Percentiles rank a stretch among this genome's conserved stretches.
Conservation (phyloP, 805 yeast species). For the Lipomyces chichibuensis region DNA sequence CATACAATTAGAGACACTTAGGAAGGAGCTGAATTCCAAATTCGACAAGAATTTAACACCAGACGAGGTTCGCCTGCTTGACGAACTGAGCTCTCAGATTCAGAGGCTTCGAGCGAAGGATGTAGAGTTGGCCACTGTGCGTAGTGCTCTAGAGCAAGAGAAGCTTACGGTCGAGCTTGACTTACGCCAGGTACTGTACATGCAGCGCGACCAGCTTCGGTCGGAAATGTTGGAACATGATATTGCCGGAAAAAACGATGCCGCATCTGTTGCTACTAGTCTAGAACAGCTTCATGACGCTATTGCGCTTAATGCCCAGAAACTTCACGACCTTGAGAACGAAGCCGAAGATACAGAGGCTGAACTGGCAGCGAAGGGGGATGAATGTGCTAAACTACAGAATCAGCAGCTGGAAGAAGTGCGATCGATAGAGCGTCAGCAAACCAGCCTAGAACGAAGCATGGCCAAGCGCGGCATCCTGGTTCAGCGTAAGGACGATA, state of each 20-base stretch:
- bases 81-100: conserved; percentile 41
- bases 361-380: conserved; percentile 45
- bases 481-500: conserved; percentile 65
- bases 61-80: conserved; percentile 54
- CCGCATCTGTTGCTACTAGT: conserved; percentile 39
- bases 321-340: conserved; percentile 40
- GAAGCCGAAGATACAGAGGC: conserved; percentile 32
- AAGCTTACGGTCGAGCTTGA: conserved; percentile 57
- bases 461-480: conserved; percentile 65
- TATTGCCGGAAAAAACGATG: conserved; percentile 35
- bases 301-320: conserved; percentile 40
- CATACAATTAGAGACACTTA: conserved; percentile 51
- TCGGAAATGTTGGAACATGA: conserved; percentile 34
- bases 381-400: conserved; percentile 54
- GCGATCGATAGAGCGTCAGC: conserved; percentile 60
- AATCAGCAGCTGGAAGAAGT: conserved; percentile 59
- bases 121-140: conserved; percentile 47
- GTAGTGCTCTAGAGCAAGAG: conserved; percentile 53
- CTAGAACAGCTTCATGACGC: conserved; percentile 35
- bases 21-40: conserved; percentile 55
- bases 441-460: conserved; percentile 65
- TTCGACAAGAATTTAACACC: conserved; percentile 58
- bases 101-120: conserved; percentile 40
- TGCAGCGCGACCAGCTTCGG: conserved; percentile 52
- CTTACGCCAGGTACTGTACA: conserved; percentile 59